Base-by-base conservation (phyloP, 1,284 basidiomycete species). In the Leucoagaricus sp. region DNA sequence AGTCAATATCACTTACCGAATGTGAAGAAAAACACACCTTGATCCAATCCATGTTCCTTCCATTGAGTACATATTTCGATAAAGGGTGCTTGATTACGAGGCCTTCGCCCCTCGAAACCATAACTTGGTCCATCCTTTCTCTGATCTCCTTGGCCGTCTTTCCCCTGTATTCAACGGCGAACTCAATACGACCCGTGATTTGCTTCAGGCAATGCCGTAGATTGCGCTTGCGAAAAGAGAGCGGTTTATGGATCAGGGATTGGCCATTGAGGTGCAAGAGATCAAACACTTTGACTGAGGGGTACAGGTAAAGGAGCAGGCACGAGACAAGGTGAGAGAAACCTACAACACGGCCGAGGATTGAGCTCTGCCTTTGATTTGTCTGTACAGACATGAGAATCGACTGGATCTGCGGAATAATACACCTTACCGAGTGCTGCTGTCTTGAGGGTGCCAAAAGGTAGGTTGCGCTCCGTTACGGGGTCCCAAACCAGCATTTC, bases 401-500 rank as follows among this genome's bases (percentile, higher is more conserved):
- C 38, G 9, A 19, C 19, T 40, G 3, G 12, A 10, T n/a, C 9
- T n/a, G 13, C 12, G 31, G n/a, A 49, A 25, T 48, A 48, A 44
- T 29, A 10, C 31, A 51, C 62, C 78, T 53, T 61, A 93, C 92
- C 87, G 7, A 87, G 74, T 1, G 94, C 94, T 31, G 93, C 93
- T 0, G 93, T 92, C 72, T 98, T 98, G 49, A 98, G 75, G 0
- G 86, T 91, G 1, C 95, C 96, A 63, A 98, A 98, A 0, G 94
- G 91, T 10, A 96, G 76, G 65, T 93, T 92, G 42, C 90, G 84
- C 61, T 91, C 87, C 0, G 91, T 86, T 1, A 89, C 77, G 0
- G 95, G 95, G 69, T 98, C 95, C 91, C 92, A 97, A 2, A 96
- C 96, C 41, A 98, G 75, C 95, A 98, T 97, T 70, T 98, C 96